Evolutionary conservation across 805 yeast genomes (phyloP).

Genomic region (Lipomyces sp.): DNA sequence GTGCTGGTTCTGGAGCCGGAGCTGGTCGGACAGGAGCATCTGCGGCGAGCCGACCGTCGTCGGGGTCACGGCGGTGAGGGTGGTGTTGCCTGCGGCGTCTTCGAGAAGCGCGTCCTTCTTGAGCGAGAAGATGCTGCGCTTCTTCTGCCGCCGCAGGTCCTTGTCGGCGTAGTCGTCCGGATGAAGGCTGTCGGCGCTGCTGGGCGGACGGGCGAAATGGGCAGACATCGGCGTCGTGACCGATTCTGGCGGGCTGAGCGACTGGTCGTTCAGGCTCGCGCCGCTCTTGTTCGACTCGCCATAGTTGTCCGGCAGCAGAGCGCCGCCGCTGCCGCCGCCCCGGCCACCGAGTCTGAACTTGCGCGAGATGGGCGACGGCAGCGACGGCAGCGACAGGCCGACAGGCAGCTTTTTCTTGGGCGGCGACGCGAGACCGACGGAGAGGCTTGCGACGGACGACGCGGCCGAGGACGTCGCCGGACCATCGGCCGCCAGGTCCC

Average conservation of each 20-base stretch:
- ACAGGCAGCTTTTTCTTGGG: conserved; percentile 1
- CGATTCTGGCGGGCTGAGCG: conserved; percentile 4
- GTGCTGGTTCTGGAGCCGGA: conserved; percentile 15
- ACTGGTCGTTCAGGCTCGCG: neutral
- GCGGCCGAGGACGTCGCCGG: neutral
- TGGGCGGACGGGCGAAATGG: conserved; percentile 1
- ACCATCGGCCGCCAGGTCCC: neutral
- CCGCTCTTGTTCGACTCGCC: neutral
- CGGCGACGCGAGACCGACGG: neutral
- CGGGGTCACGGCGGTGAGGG: neutral
- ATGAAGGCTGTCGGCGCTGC: neutral
- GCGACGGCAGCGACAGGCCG: conserved; percentile 7
- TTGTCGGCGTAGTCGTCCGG: conserved; percentile 31
- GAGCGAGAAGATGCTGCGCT: conserved; percentile 62
- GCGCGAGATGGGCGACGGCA: conserved; percentile 4
- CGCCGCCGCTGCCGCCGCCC: neutral
- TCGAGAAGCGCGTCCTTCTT: conserved; percentile 9
- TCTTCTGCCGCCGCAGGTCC: conserved; percentile 49
- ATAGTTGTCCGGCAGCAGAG: neutral
- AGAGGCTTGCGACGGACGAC: neutral
- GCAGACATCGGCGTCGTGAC: conserved; percentile 5
- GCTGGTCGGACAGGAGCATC: conserved; percentile 9
- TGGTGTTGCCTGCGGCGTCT: neutral
- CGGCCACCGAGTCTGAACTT: neutral
- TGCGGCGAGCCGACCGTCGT: neutral